Evolutionary conservation across 1,139 yeast genomes (phyloP), one percentile per base, ranked within the genome.

Genomic region (Yamadazyma membranifaciens): DNA sequence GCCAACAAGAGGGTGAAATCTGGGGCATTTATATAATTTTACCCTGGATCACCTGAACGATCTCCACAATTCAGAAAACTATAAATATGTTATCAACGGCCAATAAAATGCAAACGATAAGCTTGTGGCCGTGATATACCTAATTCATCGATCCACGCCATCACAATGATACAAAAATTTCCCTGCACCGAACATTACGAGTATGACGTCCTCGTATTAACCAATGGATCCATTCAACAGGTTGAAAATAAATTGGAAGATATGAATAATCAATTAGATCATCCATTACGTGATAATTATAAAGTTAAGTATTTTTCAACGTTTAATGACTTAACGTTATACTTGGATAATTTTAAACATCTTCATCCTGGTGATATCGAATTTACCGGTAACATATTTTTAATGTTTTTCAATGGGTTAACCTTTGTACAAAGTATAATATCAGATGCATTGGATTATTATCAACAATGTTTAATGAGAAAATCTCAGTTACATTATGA

Each of bases 321-420:
- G n/a, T 63, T 66, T 39, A 50, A 52, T 16, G 59, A 58, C 24
- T 55, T 67, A 41, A 44, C 58, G 1, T 27, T 41, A 6, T 54
- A 51, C 37, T 44, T 57, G 17, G 48, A 55, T 24, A 37, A 38
- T 25, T 48, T 32, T 31, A 40, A 36, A 31, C 28, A 22, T 16
- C 45, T 38, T 16, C 33, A 34, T 4, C 37, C 37, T 1, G 15
- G 24, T n/a, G 39, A 39, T n/a, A 31, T 41, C 9, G 47, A 48
- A 12, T 65, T 61, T 41, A 45, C 53, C 7, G 72, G 69, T 2
- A 62, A 62, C 45, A 62, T 67, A 7, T 49, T 67, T 26, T 67
- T 69, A 40, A 68, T 69, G 73, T 69, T 67, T 39, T 68, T 69
- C 53, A 56, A 68, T 40, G 72, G 72, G 1, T 51, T 67, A 40